phyloP scores from a whole-genome alignment of 1,284 basidiomycete species.

The Ceratobasidium sp. region DNA sequence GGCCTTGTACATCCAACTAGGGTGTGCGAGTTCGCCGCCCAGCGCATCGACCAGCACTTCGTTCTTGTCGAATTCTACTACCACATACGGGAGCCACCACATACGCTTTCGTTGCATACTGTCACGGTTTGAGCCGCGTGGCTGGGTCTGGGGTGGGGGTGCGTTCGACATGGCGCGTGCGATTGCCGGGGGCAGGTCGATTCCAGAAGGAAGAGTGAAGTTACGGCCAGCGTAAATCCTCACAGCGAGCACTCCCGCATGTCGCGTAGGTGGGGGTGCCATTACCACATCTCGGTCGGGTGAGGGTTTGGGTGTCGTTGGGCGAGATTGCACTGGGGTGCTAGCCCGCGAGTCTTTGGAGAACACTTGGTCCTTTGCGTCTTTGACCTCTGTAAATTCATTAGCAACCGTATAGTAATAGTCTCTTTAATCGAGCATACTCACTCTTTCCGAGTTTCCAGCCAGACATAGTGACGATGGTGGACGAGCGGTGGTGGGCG shows the following conservation, averaged over 20 bases:
- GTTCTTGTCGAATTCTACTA: conserved; percentile 99
- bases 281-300: conserved; percentile 25
- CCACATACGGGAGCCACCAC: conserved; percentile 98
- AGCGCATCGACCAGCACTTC: conserved; percentile 97
- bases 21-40: conserved; percentile 82
- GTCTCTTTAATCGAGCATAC: conserved; percentile 45
- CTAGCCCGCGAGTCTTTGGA: conserved; percentile 33
- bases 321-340: conserved; percentile 65
- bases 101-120: conserved; percentile 90
- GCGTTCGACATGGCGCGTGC: conserved; percentile 78
- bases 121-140: conserved; percentile 75
- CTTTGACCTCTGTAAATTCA: conserved; percentile 39
- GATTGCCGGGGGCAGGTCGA: conserved; percentile 87
- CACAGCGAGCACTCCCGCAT: conserved; percentile 83
- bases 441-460: conserved; percentile 65
- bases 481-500: neutral
- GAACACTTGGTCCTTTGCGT: conserved; percentile 43
- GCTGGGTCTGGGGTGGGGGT: conserved; percentile 62
- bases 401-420: neutral
- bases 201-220: conserved; percentile 79
- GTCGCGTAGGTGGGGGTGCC: conserved; percentile 60
- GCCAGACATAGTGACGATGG: conserved; percentile 54
- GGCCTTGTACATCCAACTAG: conserved; percentile 97
- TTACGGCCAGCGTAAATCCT: conserved; percentile 89
- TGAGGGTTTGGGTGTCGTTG: conserved; percentile 72